These are phyloP conservation scores for Chlamydomonas sp. DNA, from an alignment of 139 green algal species.

Conservation along the genomic window DNA sequence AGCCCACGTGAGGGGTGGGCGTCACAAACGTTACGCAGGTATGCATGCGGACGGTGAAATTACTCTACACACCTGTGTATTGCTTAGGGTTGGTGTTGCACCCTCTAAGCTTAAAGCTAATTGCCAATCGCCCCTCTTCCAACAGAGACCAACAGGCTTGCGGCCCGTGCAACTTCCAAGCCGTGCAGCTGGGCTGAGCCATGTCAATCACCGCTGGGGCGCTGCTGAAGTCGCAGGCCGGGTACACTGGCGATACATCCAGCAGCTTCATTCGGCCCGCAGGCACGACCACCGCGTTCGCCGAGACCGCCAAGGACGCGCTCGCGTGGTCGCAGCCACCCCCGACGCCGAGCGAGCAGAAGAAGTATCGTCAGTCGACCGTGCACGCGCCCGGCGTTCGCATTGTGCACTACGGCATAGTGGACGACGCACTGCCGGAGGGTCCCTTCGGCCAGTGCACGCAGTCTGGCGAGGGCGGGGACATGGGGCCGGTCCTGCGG, in stretches of 20 bases:
- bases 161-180: too few relatives aligned
- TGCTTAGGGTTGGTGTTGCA: too few relatives aligned
- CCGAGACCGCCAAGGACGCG: conserved; percentile 36
- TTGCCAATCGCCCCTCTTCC: too few relatives aligned
- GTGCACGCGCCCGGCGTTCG: conserved; percentile 59
- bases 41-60: too few relatives aligned
- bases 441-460: conserved; percentile 45
- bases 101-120: too few relatives aligned
- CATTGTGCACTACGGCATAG: conserved; percentile 42
- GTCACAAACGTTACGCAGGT: too few relatives aligned
- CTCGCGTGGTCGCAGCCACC: conserved; percentile 40
- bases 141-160: too few relatives aligned
- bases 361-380: conserved; percentile 53
- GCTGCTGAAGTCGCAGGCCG: neutral
- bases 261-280: conserved; percentile 28
- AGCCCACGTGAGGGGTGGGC: too few relatives aligned
- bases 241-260: conserved; percentile 20
- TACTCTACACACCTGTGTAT: too few relatives aligned
- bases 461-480: conserved; percentile 24
- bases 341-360: conserved; percentile 40
- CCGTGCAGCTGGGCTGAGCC: too few relatives aligned
- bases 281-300: conserved; percentile 14
- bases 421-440: conserved; percentile 32
- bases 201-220: conserved; percentile 1
- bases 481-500: conserved; percentile 39